Evolutionary conservation across 1,284 basidiomycete species (phyloP), one percentile per base, ranked within the genome.

Genomic region (Cutaneotrichosporon cutaneum): DNA sequence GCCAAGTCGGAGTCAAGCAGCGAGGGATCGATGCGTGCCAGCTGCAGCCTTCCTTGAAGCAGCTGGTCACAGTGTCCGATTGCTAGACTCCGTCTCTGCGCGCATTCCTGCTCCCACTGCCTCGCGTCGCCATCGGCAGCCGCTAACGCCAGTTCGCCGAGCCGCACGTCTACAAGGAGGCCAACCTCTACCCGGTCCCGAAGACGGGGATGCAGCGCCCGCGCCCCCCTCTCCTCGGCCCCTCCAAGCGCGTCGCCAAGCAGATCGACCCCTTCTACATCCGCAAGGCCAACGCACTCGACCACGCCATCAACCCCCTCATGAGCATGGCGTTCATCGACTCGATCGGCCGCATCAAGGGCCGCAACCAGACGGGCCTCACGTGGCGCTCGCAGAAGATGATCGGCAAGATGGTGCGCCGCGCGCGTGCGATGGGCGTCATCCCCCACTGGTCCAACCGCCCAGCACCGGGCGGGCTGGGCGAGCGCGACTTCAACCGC

Each of bases 361-460:
- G 81, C 16, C 84, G 95, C 48, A 84, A 84, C 10, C 75, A 85
- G 58, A 96, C 92, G 0, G 83, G 84, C 0, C 82, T 98, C 55
- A 94, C 93, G 5, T 85, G 87, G 79, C 88, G 87, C 77, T 90
- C 82, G 66, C 94, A 98, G 78, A 83, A 92, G 50, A 83, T 83
- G 65, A 73, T 97, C 4, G 90, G 87, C 52, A 94, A 94, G 80
- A 90, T 94, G 42, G 89, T 98, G 62, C 86, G 91, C 60, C 84
- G 95, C 60, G 91, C 95, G 58, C 90, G 91, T 79, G 90, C 89
- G 82, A 94, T 97, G 89, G 94, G 94, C 52, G 76, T 94, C 63
- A 85, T 97, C 64, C 89, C 91, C 39, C 58, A 65, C 36, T 80
- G 76, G 76, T 62, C 59, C 30, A 70, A 72, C 60, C 30, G 51